Evolutionary conservation across 805 yeast species (phyloP), one percentile per base, ranked within the genome.

Genomic region (Cyberlindnera sargentensis): DNA sequence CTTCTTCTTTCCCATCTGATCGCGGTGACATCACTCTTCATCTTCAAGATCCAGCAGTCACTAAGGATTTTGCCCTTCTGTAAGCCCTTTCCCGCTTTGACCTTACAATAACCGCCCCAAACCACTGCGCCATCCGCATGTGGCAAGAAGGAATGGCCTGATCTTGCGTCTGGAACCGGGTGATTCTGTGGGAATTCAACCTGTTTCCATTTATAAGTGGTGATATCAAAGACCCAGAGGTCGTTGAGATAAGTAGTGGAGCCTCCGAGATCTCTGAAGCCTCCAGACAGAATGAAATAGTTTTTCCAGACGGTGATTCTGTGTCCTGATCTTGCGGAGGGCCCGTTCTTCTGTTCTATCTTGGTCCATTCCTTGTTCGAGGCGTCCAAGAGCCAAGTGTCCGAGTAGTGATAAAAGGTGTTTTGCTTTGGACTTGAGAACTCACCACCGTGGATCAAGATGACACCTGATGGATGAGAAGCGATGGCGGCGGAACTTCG

Each of bases 351-450:
- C 34, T 68, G 66, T 44, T 91, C 98, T 5, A 89, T 67, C 57
- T 90, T 89, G 24, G 84, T 72, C 98, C 98, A 91, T 63, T 89
- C 96, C 56, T 85, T 88, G 15, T 83, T 71, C 30, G 74, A 78
- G 2, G 90, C 76, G 56, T 93, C 98, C 47, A 91, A 68, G 38
- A 91, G 72, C 99, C 99, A 91, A 4, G 96, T 84, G 59, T 91
- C 99, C 15, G 96, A 91, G 61, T 87, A 91, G 64, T 91, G 99
- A 62, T 93, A 93, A 64, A 91, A 91, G 0, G 96, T 88, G 40
- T 87, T 79, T 62, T 91, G 99, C 56, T 91, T 91, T 4, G 98
- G 98, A 11, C 95, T 85, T 2, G 96, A 86, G 55, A 93, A 91
- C 64, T 91, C 99, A 56, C 99, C 99, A 40, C 98, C 99, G 66